Base-by-base conservation (phyloP, 139 green algal species). In the Volvox africanus region DNA sequence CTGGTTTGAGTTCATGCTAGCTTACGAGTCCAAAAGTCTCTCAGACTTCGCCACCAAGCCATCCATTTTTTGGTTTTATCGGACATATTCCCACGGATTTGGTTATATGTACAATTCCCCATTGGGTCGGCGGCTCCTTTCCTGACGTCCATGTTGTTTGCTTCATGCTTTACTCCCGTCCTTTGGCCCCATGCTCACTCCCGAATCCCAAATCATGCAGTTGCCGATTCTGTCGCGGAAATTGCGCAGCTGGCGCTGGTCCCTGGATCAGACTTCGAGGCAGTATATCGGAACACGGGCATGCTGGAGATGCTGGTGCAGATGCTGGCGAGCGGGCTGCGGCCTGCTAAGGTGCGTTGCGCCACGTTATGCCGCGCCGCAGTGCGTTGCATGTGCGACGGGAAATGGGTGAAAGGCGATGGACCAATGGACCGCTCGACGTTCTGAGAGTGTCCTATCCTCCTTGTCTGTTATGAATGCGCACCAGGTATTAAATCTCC, bases 211-310 rank as follows among this genome's bases (percentile, higher is more conserved):
- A 50, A 14, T 30, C 26, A 2, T 28, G 65, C 86, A 90, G 86
- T 85, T 16, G 75, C 86, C 21, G 2, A 11, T 13, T 73, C 32
- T 22, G 86, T 90, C 0, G 21, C 32, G 22, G 55, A 84, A 50
- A 85, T 90, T 76, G 86, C 86, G 1, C n/a, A 77, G 24, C 73
- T 84, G 55, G 73, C 68, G 3, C 73, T 90, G 55, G 86, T 90
- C 16, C 86, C 55, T 2, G 2, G 44, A 5, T 36, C 32, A 26
- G 73, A 90, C 22, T 90, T 73, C 86, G 6, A 30, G 2, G 30
- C 75, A 9, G 75, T 85, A 61, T 90, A 90, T 61, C 35, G 13
- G n/a, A 30, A 77, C 22, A 90, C 22, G 14, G 86, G 86, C 73
- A 67, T 90, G 55, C 9, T 90, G 86, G 86, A 77, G 50, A 61